phyloP scores from a whole-genome alignment of 1,284 basidiomycete genomes.

The Omphalotus olearius region DNA sequence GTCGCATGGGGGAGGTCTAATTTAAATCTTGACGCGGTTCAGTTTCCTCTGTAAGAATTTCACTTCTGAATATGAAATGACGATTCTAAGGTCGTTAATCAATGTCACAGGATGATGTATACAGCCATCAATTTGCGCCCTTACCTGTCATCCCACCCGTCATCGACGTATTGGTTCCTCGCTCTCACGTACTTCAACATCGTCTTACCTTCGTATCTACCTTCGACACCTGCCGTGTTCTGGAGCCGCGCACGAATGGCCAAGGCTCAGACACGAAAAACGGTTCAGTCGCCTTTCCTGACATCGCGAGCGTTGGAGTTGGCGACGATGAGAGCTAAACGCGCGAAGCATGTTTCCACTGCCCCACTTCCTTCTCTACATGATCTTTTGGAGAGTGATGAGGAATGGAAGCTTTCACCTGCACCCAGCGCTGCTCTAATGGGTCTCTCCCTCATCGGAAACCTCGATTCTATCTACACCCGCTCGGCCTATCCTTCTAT shows the following conservation, averaged over 20 bases:
- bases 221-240: constrained; percentile 27
- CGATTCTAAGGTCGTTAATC: too few species aligned
- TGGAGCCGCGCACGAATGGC: constrained; percentile 42
- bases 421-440: constrained; percentile 36
- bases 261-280: constrained; percentile 36
- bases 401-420: constrained; percentile 19
- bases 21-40: constrained; percentile 15
- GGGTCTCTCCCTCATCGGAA: constrained; percentile 50
- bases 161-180: constrained; percentile 39
- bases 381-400: background rate
- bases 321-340: constrained; percentile 32
- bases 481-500: constrained; percentile 30
- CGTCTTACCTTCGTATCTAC: constrained; percentile 42
- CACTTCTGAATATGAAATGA: background rate
- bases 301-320: constrained; percentile 35
- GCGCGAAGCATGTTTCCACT: constrained; percentile 24
- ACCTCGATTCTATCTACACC: constrained; percentile 46
- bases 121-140: constrained; percentile 45
- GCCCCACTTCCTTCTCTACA: background rate
- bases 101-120: constrained; percentile 39
- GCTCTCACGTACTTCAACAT: constrained; percentile 50
- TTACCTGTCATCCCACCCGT: constrained; percentile 28
- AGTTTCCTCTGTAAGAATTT: constrained; percentile 33
- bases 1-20: constrained; percentile 38
- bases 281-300: constrained; percentile 37